Conservation (phyloP, 2,329 filamentous ascomycete genomes). For the Cladosporium sp. region DNA sequence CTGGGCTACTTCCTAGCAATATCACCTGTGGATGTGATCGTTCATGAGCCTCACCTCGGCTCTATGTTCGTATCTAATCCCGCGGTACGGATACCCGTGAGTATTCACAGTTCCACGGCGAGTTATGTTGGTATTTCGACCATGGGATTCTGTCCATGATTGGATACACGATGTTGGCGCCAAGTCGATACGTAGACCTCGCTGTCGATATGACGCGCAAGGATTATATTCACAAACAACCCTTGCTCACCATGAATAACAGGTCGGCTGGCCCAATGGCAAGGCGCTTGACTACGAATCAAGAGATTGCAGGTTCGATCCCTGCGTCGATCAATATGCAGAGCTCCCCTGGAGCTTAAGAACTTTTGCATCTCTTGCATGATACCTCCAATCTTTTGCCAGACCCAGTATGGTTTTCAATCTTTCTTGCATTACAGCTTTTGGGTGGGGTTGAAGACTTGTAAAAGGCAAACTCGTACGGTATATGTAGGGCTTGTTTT, state of each 20-base stretch:
- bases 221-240: too few species aligned
- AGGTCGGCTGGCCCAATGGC: conserved; percentile 53
- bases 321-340: conserved; percentile 17
- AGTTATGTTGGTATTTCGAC: not conserved
- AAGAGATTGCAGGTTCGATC: conserved; percentile 23
- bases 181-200: too few species aligned
- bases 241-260: too few species aligned
- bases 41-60: not conserved
- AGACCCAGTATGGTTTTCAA: not conserved
- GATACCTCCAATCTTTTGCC: not conserved
- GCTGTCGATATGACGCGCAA: too few species aligned
- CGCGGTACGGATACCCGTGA: not conserved
- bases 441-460: too few species aligned
- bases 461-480: not conserved
- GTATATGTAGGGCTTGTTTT: not conserved
- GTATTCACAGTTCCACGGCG: not conserved
- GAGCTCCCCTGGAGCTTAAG: not conserved
- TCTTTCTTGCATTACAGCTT: not conserved
- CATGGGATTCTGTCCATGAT: not conserved
- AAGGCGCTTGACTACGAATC: conserved; percentile 58
- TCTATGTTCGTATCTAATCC: too few species aligned
- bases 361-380: not conserved
- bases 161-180: not conserved
- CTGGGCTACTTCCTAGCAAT: not conserved
- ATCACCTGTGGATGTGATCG: not conserved